Base-by-base conservation (phyloP, 2,329 filamentous ascomycete species). In the Stachybotrys echinatus region DNA sequence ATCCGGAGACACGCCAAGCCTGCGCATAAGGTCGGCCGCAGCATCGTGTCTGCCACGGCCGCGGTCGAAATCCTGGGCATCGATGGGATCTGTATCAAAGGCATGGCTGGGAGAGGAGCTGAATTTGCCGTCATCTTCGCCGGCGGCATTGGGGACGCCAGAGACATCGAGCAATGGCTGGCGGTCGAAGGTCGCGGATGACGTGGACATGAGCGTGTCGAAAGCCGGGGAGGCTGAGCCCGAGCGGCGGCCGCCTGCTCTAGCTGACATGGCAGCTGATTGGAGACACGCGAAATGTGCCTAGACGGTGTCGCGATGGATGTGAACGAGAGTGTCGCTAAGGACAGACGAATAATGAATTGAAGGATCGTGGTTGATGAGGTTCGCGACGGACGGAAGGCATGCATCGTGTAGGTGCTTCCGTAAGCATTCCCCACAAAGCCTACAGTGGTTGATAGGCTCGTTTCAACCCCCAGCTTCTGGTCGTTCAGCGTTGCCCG, bases 1-100 rank as follows among this genome's bases (percentile, higher is more conserved):
- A 23, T 46, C 44, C 5, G 44, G 44, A 3, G 44, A 46, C 44
- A 46, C 44, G 44, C 44, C 44, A 18, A 46, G 23, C 23, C 44
- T 46, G 17, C 44, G 44, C 44, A 46, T 46, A n/a, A 46, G 27
- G 14, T 23, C 44, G 18, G 44, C 44, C 8, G 44, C 27, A 6
- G 44, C 44, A 37, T 46, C 44, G 23, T 37, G 4, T 8, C 19
- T 19, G n/a, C 27, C 23, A 19, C 23, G n/a, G 17, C 19, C 12
- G 27, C 27, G 23, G 4, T 19, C 3, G 23, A 23, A 45, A 4
- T 23, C 44, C 6, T 6, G n/a, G n/a, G n/a, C 44, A 12, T 23
- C 17, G 27, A 14, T 23, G 27, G 23, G 14, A 34, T 34, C 27
- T 14, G 10, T 14, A 34, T 34, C 27, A 34, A 34, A 3, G 10